Conservation (phyloP, 768 basidiomycete genomes). For the Lentinula lateritia region DNA sequence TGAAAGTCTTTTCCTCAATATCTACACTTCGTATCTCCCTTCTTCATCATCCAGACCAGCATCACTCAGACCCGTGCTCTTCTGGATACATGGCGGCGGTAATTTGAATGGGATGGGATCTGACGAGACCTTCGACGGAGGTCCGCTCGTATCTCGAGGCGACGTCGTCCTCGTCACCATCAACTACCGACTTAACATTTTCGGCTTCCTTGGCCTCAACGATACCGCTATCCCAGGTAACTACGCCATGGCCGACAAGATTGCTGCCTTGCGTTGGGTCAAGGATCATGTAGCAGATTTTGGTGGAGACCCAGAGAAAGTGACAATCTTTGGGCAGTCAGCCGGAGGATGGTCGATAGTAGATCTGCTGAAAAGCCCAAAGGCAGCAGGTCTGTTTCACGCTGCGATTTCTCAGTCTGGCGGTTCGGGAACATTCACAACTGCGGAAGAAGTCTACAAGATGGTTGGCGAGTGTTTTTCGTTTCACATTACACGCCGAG, state of each 20-base stretch:
- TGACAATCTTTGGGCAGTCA: constrained; percentile 42
- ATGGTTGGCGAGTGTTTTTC: constrained; percentile 8
- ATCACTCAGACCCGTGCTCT: constrained; percentile 28
- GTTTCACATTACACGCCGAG: not conserved
- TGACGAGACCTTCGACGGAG: constrained; percentile 29
- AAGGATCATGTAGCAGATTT: constrained; percentile 37
- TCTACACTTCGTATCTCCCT: constrained; percentile 31
- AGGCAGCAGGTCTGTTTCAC: constrained; percentile 23
- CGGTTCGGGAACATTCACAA: constrained; percentile 8
- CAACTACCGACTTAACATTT: constrained; percentile 33
- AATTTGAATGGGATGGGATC: constrained; percentile 26
- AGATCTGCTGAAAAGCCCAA: constrained; percentile 19
- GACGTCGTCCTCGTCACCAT: constrained; percentile 34
- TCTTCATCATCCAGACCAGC: constrained; percentile 5
- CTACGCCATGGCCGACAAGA: constrained; percentile 35
- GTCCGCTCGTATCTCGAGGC: constrained; percentile 28
- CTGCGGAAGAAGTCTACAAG: constrained; percentile 1
- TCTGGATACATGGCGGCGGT: constrained; percentile 37
- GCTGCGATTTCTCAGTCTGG: constrained; percentile 23
- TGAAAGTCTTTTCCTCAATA: constrained; percentile 24
- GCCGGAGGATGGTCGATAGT: constrained; percentile 35
- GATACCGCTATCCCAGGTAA: constrained; percentile 32
- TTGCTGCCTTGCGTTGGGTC: constrained; percentile 38
- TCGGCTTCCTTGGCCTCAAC: constrained; percentile 31
- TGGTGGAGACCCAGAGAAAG: constrained; percentile 38